Conservation (phyloP, 192 early-diverging fungal genomes). For the Phycomyces nitens region DNA sequence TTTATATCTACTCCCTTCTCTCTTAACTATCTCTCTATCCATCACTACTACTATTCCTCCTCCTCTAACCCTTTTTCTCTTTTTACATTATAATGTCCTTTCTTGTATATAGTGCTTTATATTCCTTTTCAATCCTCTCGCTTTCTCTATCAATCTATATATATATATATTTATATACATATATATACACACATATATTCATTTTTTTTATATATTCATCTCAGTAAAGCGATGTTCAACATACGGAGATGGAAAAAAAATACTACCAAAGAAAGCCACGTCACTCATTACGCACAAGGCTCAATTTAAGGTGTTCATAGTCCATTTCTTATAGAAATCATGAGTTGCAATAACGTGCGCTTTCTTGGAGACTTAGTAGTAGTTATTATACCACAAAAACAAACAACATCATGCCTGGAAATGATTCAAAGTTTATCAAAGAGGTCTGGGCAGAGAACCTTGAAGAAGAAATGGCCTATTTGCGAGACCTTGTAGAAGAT, state of each 20-base stretch:
- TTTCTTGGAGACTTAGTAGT: background rate
- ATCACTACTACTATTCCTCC: background rate
- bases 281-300: background rate
- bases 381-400: background rate
- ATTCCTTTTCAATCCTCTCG: too few relatives aligned
- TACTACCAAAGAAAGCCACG: background rate
- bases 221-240: background rate
- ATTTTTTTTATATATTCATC: background rate
- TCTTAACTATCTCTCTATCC: background rate
- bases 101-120: too few relatives aligned
- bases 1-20: background rate
- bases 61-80: slow-evolving; percentile 1
- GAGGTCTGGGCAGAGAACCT: slow-evolving; percentile 95
- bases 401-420: slow-evolving; percentile 17
- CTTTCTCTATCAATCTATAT: too few relatives aligned
- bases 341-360: background rate
- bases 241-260: background rate
- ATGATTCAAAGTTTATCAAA: slow-evolving; percentile 56
- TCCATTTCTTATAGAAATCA: background rate
- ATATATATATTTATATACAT: too few relatives aligned
- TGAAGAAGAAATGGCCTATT: slow-evolving; percentile 85
- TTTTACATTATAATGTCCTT: background rate
- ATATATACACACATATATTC: background rate
- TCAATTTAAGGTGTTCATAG: background rate
- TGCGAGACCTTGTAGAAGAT: slow-evolving; percentile 83